Evolutionary conservation across 371 early-diverging fungal species (phyloP).

Genomic region (Mortierella sp.): DNA sequence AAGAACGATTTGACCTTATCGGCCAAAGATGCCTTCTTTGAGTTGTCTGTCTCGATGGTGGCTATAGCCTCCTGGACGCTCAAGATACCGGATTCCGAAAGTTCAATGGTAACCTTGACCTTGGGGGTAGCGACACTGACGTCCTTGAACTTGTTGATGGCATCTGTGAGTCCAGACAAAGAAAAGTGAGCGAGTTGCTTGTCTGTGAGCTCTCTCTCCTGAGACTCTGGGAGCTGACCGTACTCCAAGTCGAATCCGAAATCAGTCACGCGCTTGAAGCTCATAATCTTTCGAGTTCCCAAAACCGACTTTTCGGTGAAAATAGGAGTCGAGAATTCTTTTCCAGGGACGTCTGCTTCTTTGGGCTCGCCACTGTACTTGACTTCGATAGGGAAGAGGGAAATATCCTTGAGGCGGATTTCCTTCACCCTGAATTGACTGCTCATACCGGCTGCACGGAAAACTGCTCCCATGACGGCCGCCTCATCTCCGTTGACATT

Average conservation of each 20-base stretch:
- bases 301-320: constrained; percentile 75
- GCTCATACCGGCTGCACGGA: constrained; percentile 89
- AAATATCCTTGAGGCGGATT: constrained; percentile 88
- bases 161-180: constrained; percentile 79
- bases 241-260: constrained; percentile 83
- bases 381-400: constrained; percentile 81
- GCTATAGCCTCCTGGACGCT: constrained; percentile 70
- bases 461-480: constrained; percentile 93
- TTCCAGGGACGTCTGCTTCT: constrained; percentile 37
- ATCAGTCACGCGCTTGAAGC: constrained; percentile 84
- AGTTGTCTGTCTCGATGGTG: constrained; percentile 59
- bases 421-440: constrained; percentile 90
- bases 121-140: constrained; percentile 75
- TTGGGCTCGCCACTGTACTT: constrained; percentile 76
- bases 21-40: constrained; percentile 61
- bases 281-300: constrained; percentile 87
- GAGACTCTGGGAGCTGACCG: constrained; percentile 59
- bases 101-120: constrained; percentile 83
- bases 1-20: constrained; percentile 85
- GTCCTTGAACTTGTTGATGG: constrained; percentile 74
- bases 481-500: constrained; percentile 97
- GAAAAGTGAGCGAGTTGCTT: constrained; percentile 71
- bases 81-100: constrained; percentile 78
- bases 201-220: constrained; percentile 55
- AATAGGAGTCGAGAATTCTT: constrained; percentile 64